Evolutionary conservation across 176 grass and related monocot genomes (phyloP), one percentile per base, ranked within the genome.

Genomic region (Typha latifolia): DNA sequence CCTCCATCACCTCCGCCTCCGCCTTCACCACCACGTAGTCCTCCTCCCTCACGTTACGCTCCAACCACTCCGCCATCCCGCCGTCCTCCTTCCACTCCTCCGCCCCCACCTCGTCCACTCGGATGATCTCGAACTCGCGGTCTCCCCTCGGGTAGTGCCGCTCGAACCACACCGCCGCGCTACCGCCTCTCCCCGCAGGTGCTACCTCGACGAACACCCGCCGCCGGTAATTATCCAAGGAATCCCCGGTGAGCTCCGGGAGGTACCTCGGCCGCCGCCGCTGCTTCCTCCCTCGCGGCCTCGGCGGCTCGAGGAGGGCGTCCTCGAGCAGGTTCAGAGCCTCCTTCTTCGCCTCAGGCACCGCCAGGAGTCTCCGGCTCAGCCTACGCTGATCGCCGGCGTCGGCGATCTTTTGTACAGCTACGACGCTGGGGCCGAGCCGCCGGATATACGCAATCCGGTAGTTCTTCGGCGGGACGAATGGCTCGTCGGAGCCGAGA

Each of bases 1-100:
- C 82, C 71, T 84, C 82, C 5, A 80, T 81, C 24, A 34, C 77
- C 37, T 49, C 77, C 4, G 61, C 69, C 64, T 77, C 69, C 70
- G 85, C 77, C 72, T 78, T 88, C 73, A 88, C 79, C 32, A 88
- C 85, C n/a, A 81, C 77, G 50, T 88, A 88, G 63, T 88, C 81
- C 50, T 84, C 81, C 75, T 84, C 75, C 62, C 71, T 62, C 29
- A 88, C 73, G 64, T 88, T 84, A 18, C 49, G 32, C 32, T 77
- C 74, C 69, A 88, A 69, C 85, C 85, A 88, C 47, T 84, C 77
- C 26, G 73, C 74, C 68, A 83, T 72, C 56, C 68, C 68, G 53
- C 69, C 52, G 27, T 51, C 53, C 31, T 50, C 47, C 23, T 37
- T 5, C 32, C 32, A 34, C 32, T 34, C 32, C 32, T 34, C 34